These are phyloP conservation scores for Boletus patriciae DNA, from an alignment of 768 basidiomycete genomes.

Conservation along the genomic window DNA sequence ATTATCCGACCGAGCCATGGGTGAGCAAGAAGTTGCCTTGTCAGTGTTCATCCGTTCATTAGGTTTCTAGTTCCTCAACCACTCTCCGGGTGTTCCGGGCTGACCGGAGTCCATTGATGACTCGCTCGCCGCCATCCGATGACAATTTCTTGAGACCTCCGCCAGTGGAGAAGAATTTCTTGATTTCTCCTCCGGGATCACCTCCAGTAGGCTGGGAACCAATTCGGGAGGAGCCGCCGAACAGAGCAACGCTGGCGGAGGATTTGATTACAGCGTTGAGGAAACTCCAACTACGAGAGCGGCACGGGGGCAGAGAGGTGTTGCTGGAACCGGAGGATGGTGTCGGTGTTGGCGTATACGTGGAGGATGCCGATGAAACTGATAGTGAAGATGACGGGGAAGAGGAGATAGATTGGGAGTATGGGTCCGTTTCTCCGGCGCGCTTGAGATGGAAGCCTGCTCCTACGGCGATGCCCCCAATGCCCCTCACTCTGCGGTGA, in stretches of 20 bases:
- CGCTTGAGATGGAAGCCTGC: constrained; percentile 50
- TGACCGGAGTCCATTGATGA: constrained; percentile 63
- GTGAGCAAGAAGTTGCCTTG: constrained; percentile 40
- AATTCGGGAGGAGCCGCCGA: constrained; percentile 87
- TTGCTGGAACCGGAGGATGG: constrained; percentile 68
- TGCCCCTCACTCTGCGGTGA: constrained; percentile 28
- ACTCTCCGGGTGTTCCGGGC: constrained; percentile 71
- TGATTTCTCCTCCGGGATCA: constrained; percentile 97
- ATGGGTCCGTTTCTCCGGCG: constrained; percentile 49
- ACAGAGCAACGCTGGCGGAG: constrained; percentile 75
- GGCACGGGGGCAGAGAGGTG: constrained; percentile 46
- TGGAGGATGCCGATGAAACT: constrained; percentile 64
- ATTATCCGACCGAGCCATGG: constrained; percentile 51
- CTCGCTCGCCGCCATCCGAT: constrained; percentile 30
- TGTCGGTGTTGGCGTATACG: constrained; percentile 73
- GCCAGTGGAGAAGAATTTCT: constrained; percentile 84
- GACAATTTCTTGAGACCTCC: constrained; percentile 64
- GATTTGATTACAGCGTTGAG: constrained; percentile 82
- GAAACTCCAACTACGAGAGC: constrained; percentile 60
- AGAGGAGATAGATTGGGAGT: constrained; percentile 56
- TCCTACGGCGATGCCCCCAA: constrained; percentile 60
- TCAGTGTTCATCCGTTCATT: constrained; percentile 8
- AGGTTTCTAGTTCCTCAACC: constrained; percentile 42
- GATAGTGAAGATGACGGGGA: constrained; percentile 30
- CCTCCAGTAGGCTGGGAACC: constrained; percentile 98